phyloP scores from a whole-genome alignment of 495 filamentous ascomycete species.

The Apiosordaria backusii region DNA sequence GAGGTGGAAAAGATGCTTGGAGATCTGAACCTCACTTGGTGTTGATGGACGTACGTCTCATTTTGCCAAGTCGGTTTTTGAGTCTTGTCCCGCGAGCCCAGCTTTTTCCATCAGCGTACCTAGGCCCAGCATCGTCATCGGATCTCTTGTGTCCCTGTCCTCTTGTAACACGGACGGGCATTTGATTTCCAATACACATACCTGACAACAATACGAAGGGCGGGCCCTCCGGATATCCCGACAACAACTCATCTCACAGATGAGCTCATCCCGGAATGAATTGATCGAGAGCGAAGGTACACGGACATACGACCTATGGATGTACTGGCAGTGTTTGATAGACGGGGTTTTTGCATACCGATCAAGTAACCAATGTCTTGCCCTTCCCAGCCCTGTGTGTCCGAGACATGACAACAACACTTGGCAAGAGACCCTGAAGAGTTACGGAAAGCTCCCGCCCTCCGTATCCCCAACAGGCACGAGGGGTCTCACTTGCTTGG shows the following conservation, averaged over 20 bases:
- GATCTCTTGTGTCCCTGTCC: background rate
- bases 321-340: background rate
- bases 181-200: background rate
- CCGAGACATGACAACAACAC: background rate
- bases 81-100: background rate
- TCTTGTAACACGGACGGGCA: background rate
- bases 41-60: background rate
- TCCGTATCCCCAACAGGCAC: background rate
- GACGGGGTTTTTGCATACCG: background rate
- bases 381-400: background rate
- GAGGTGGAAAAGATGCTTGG: background rate
- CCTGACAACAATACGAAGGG: background rate
- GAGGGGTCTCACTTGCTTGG: background rate
- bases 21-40: background rate
- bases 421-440: background rate
- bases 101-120: background rate
- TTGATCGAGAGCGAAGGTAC: background rate
- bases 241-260: background rate
- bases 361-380: background rate
- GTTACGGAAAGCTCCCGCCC: background rate
- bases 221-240: background rate
- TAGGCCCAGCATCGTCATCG: background rate
- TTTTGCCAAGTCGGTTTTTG: background rate
- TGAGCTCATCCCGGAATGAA: background rate
- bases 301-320: no score